Evolutionary conservation across 2,329 filamentous ascomycete genomes (phyloP), one percentile per base, ranked within the genome.

Genomic region (Penicillium sp.): DNA sequence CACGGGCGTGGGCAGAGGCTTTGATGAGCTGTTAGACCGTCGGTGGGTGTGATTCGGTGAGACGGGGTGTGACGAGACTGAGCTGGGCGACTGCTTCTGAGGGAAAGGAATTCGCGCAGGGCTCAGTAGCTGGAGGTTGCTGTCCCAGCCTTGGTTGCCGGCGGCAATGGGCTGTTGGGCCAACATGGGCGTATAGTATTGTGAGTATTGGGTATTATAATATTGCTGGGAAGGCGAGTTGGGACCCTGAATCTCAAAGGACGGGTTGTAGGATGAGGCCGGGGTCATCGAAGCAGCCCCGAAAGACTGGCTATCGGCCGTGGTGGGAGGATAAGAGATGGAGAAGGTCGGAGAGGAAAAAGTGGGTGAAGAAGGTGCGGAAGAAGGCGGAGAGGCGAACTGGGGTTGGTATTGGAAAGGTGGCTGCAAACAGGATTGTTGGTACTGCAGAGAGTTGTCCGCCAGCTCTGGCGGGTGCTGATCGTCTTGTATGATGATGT

Each of bases 1-100:
- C 39, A 78, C 74, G n/a, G 82, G 79, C 20, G 79, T 82, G 2
- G 80, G 80, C 10, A 82, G 74, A 60, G 80, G 75, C 66, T 81
- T 84, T 52, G 78, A 71, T 52, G 74, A 71, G 59, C 65, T 63
- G 52, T 66, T 67, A 15, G 68, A 66, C 39, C 68, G 67, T 33
- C 69, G 69, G 34, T 68, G 72, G 23, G 77, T 72, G 34, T 75
- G 73, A 44, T 44, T 58, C 10, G 54, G 44, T 5, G 51, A 36
- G 20, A 40, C 24, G 3, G 49, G 20, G 74, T 65, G 73, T 37
- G 77, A 71, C 4, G 79, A 76, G 3, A 77, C 72, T 5, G 74
- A 73, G 23, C 64, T 69, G 7, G 76, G 76, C 1, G 73, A 72
- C 5, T 70, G 61, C 60, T 74, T 74, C 49, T 77, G 75, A 15